Percentiles rank a stretch among this genome's conserved stretches.
These are phyloP conservation scores for Trichoderma gamsii DNA, from an alignment of 495 filamentous ascomycete genomes.

Conservation along the genomic window DNA sequence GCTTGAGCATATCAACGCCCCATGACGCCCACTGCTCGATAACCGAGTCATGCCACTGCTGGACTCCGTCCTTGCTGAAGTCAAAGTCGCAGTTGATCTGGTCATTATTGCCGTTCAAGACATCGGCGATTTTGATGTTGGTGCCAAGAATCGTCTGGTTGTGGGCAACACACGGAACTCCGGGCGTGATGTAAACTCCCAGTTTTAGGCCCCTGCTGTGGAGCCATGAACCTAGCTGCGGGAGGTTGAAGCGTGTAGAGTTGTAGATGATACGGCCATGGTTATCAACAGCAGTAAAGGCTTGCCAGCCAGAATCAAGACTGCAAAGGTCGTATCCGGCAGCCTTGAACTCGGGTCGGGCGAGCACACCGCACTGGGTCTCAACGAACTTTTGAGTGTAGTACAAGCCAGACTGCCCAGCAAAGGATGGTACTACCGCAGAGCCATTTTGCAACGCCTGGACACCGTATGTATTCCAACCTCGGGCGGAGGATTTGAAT, in stretches of 20 bases:
- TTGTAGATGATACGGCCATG: conserved; percentile 27
- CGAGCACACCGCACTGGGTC: conserved; percentile 22
- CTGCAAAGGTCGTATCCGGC: conserved; percentile 25
- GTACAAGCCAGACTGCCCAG: conserved; percentile 18
- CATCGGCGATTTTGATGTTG: conserved; percentile 23
- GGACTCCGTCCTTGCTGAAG: conserved; percentile 23
- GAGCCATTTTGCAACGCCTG: conserved; percentile 16
- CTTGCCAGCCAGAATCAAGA: conserved; percentile 29
- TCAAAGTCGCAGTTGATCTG: conserved; percentile 26
- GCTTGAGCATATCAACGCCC: conserved; percentile 28
- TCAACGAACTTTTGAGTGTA: conserved; percentile 22
- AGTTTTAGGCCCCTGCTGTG: conserved; percentile 25
- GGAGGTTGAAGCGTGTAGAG: conserved; percentile 22
- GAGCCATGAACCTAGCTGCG: conserved; percentile 21
- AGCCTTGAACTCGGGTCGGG: conserved; percentile 18
- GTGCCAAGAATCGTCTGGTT: conserved; percentile 27
- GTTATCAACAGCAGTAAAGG: conserved; percentile 23
- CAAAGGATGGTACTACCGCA: conserved; percentile 17
- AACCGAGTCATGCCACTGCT: conserved; percentile 30
- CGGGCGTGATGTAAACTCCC: conserved; percentile 29
- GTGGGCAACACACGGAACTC: conserved; percentile 23
- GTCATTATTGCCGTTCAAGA: conserved; percentile 25
- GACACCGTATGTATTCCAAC: conserved; percentile 16
- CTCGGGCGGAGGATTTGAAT: conserved; percentile 12
- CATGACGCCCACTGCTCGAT: conserved; percentile 25